Percentiles rank a stretch among this genome's conserved stretches.
Evolutionary conservation across 2,329 filamentous ascomycete species (phyloP).

Genomic region (Penicillium vulpinum): DNA sequence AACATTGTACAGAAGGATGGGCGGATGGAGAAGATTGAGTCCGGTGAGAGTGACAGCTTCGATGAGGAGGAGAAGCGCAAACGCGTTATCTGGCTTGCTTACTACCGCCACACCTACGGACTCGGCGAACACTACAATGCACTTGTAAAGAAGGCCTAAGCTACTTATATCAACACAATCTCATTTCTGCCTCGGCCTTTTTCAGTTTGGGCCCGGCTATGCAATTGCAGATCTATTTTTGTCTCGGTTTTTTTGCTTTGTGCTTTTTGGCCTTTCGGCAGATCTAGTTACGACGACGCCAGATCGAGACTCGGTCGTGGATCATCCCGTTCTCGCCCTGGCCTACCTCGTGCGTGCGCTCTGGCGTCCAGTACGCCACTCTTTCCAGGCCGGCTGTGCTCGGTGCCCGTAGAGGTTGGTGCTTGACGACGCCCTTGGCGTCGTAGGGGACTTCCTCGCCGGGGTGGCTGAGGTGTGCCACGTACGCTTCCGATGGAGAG

Average conservation of each 20-base stretch:
- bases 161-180: not conserved
- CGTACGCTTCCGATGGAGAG: slow-evolving; percentile 67
- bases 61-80: slow-evolving; percentile 47
- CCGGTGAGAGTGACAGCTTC: slow-evolving; percentile 44
- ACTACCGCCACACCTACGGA: slow-evolving; percentile 91
- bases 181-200: not conserved
- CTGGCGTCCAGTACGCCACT: slow-evolving; percentile 58
- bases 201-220: not conserved
- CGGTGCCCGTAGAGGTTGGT: slow-evolving; percentile 49
- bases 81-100: slow-evolving; percentile 82
- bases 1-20: slow-evolving; percentile 82
- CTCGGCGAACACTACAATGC: slow-evolving; percentile 98
- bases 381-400: slow-evolving; percentile 43
- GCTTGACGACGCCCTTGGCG: slow-evolving; percentile 52
- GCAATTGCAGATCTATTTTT: not conserved
- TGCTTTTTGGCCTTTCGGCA: not conserved
- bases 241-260: not conserved
- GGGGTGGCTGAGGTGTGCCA: slow-evolving; percentile 68
- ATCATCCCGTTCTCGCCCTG: slow-evolving; percentile 45
- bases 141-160: slow-evolving; percentile 54
- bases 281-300: slow-evolving; percentile 38
- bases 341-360: slow-evolving; percentile 57
- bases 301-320: slow-evolving; percentile 46
- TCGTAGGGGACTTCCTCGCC: slow-evolving; percentile 67
- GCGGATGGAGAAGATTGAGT: slow-evolving; percentile 71